Percentiles rank a stretch among this genome's conserved stretches.
These are phyloP conservation scores for Termitomyces sp. DNA, from an alignment of 768 basidiomycete genomes.

Conservation along the genomic window DNA sequence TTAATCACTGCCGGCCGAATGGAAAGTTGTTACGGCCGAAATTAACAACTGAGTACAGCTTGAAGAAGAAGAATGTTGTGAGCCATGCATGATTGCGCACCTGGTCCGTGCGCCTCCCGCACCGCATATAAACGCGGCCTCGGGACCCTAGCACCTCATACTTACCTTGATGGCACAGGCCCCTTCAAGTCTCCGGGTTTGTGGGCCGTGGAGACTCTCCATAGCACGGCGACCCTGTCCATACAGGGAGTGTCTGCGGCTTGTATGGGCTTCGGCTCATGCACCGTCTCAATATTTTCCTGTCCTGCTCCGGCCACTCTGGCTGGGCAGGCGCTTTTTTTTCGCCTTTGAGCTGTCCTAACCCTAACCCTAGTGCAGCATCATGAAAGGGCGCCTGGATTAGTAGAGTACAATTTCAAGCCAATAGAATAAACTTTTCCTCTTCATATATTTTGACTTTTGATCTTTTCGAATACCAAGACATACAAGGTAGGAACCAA, in stretches of 20 bases:
- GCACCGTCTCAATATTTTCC: constrained; percentile 67
- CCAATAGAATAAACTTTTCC: too few relatives aligned
- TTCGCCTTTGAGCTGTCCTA: background rate
- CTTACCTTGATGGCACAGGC: constrained; percentile 66
- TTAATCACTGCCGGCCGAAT: background rate
- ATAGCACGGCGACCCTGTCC: constrained; percentile 77
- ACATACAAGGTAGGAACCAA: background rate
- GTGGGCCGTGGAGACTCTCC: constrained; percentile 55
- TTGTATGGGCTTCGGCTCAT: constrained; percentile 65
- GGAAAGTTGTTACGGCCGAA: too few relatives aligned
- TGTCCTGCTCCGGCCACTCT: constrained; percentile 53
- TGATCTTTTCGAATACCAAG: background rate
- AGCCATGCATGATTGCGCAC: background rate
- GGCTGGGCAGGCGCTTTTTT: constrained; percentile 42
- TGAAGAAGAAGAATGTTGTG: too few relatives aligned
- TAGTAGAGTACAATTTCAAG: too few relatives aligned
- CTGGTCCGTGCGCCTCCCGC: background rate
- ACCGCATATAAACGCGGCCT: background rate
- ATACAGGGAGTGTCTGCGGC: constrained; percentile 48
- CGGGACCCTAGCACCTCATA: constrained; percentile 32
- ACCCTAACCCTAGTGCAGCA: background rate
- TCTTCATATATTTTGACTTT: too few relatives aligned
- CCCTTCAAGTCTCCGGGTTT: constrained; percentile 54
- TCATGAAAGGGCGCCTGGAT: too few relatives aligned
- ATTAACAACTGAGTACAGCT: too few relatives aligned